Evolutionary conservation across 2,329 filamentous ascomycete species (phyloP), one percentile per base, ranked within the genome.

Genomic region (Trichoderma atrobrunneum): DNA sequence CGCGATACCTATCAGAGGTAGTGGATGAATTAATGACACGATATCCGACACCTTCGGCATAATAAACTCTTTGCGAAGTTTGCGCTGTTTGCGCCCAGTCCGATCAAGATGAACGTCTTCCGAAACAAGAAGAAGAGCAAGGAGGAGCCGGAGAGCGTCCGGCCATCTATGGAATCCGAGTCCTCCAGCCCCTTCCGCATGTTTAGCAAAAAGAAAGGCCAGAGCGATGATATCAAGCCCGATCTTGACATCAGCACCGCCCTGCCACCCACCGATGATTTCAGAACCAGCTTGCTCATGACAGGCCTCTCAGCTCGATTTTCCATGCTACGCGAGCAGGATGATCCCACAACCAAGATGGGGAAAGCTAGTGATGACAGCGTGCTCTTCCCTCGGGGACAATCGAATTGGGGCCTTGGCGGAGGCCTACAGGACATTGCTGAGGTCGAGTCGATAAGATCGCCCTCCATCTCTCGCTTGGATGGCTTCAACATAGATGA

Each of bases 331-430:
- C 87, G 94, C 77, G 95, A 98, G 81, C 95, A 98, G 80, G 95
- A 98, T 80, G 94, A 98, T 78, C 95, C 95, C 1, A 91, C 86
- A 74, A 95, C 94, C 2, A 92, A 94, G 80, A 87, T 98, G 36
- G 95, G 95, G 72, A 98, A 98, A 81, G 95, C 95, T 18, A 96
- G 93, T 81, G 95, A 98, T 79, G 95, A 98, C 81, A 98, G 95
- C 76, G 95, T 98, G 3, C 83, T 98, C 24, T 92, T 90, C 74
- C 93, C 93, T 4, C 95, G 93, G 78, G 89, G 94, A 69, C 91
- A 92, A 74, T 97, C 95, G 89, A 92, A 72, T 82, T 97, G 75
- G 86, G 90, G 91, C 11, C 65, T 30, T 14, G 76, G 88, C 70
- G 86, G 86, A 18, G 84, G 82, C 1, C 86, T 98, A 4, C 86